Percentiles rank a stretch among this genome's conserved stretches.
phyloP scores from a whole-genome alignment of 345 rosid species.

The Ceriops zippeliana region DNA sequence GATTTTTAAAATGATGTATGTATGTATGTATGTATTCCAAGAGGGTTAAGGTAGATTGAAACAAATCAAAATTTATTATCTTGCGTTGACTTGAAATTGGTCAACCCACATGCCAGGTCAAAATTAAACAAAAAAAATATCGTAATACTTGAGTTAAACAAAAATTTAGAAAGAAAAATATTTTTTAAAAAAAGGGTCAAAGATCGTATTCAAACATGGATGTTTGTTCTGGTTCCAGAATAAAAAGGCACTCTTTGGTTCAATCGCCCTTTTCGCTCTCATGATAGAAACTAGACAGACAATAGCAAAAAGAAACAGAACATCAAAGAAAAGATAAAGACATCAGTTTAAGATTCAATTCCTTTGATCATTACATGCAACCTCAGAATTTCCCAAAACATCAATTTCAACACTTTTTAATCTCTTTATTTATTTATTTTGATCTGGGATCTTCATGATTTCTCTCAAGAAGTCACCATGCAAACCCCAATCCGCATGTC shows the following conservation, averaged over 20 bases:
- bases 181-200: neutral
- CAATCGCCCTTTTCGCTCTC: slow-evolving; percentile 36
- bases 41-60: neutral
- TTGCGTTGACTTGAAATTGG: no score
- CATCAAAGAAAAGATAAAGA: neutral
- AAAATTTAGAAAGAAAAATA: no score
- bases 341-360: neutral
- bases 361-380: neutral
- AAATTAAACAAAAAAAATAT: no score
- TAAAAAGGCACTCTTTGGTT: slow-evolving; percentile 25
- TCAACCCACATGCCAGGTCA: no score
- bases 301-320: neutral
- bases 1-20: neutral
- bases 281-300: slow-evolving; percentile 13
- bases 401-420: no score
- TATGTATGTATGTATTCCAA: neutral
- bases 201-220: neutral
- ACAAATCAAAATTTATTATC: no score
- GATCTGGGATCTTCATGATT: slow-evolving; percentile 5
- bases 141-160: no score
- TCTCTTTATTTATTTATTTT: neutral
- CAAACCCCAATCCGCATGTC: neutral
- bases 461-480: neutral
- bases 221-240: slow-evolving; percentile 17
- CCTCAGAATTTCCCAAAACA: no score